Evolutionary conservation across 257 asterid species (phyloP).

Genomic region (Solanum clarkiae): DNA sequence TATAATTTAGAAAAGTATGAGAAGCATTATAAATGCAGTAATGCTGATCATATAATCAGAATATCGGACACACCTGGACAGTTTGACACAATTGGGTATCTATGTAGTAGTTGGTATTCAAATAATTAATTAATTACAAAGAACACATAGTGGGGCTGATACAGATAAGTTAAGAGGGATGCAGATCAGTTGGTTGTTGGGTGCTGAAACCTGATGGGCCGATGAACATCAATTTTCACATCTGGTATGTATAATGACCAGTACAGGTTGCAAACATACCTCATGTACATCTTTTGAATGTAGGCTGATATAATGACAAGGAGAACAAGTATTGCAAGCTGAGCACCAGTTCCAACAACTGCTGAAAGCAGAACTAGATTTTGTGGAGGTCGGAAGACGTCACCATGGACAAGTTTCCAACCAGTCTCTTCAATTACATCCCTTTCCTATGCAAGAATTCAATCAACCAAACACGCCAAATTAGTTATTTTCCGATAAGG

Average conservation of each 20-base stretch:
- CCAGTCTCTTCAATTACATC: constrained; percentile 81
- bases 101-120: background rate
- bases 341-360: constrained; percentile 88
- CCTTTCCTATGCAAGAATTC: constrained; percentile 43
- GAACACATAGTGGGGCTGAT: background rate
- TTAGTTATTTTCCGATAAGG: background rate
- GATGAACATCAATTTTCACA: background rate
- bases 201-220: background rate
- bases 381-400: constrained; percentile 70
- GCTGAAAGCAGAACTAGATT: constrained; percentile 64
- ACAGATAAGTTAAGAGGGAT: background rate
- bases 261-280: constrained; percentile 27
- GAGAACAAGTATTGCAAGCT: constrained; percentile 55
- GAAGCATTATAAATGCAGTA: background rate
- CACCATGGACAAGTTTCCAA: constrained; percentile 94
- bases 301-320: constrained; percentile 60
- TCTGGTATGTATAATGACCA: background rate
- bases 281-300: constrained; percentile 62
- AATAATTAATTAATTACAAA: background rate
- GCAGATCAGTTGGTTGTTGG: background rate
- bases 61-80: background rate
- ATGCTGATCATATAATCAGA: background rate
- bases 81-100: background rate
- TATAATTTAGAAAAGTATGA: background rate
- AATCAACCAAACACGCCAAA: background rate